Base-by-base conservation (phyloP, 2,329 filamentous ascomycete genomes). In the Cladophialophora psammophila region DNA sequence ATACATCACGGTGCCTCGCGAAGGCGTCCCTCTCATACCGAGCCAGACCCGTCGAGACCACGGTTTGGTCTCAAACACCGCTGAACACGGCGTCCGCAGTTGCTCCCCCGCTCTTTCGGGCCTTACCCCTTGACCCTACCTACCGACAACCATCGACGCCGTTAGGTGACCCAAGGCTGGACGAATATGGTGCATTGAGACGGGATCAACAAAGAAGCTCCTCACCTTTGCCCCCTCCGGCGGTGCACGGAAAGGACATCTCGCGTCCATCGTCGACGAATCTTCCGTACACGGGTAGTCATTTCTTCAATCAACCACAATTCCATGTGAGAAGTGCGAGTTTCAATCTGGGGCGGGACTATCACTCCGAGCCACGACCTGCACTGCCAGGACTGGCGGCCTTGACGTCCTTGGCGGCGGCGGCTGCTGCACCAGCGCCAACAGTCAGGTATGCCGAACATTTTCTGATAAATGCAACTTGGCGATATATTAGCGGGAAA, bases 51-150 rank as follows among this genome's bases (percentile, higher is more conserved):
- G 70, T 55, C 56, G 71, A 73, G 72, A 71, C 70, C 65, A 66
- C 65, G 59, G 62, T 60, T 40, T 60, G 69, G 71, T 73, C 74
- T 73, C 72, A 72, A 69, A 70, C 72, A 74, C 76, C 74, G 76
- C 74, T 74, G 74, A 79, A 69, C 74, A 86, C 83, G 83, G 83
- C 86, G 81, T 88, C 84, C 79, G 84, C 85, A 75, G 84, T 88
- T 78, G 85, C 85, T 79, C 83, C 84, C 75, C 80, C 87, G 75
- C 80, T 87, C 66, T 87, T 86, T 75, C 81, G 84, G 84, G 84
- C 86, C 72, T 83, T 85, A 81, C 83, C 85, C 82, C 82, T 86
- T 77, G 85, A 83, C 74, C 79, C 80, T 68, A 57, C 65, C 26
- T 67, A 70, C 38, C 70, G 68, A 70, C 76, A 78, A 68, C 78